Evolutionary conservation across 306 rosid species (phyloP), one percentile per base, ranked within the genome.

Genomic region (Echinosophora koreensis): DNA sequence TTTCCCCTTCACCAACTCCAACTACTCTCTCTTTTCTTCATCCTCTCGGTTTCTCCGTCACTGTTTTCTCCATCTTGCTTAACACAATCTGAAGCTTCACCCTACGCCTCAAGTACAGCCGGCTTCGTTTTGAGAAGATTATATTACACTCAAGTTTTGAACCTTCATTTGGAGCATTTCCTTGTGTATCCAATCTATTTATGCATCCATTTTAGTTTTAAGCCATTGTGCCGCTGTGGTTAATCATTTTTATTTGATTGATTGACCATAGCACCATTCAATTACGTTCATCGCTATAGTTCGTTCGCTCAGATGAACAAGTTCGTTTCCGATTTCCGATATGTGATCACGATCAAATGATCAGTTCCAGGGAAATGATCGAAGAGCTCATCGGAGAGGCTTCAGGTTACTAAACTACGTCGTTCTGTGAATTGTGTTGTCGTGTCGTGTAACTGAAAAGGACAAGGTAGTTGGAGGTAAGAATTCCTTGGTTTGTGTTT

Each of bases 401-500:
- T 77, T 85, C 73, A 44, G 88, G 69, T 79, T 57, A 62, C 16
- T 57, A 32, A 77, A 51, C 60, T 32, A 72, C 77, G 69, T 34
- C 35, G 38, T 52, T 9, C 59, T 49, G 16, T 46, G 62, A 81
- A 58, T 46, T 34, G 16, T 14, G 16, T 49, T 57, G 54, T 60
- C 58, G 30, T 56, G 64, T 71, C 14, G 68, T 73, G 88, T 0
- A 22, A 22, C 22, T 22, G 22, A 79, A 82, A 86, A 60, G 49
- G 80, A 90, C 81, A 30, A 15, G 34, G 56, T 8, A 39, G 30
- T 76, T 73, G 72, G 38, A 59, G 84, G 84, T 87, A 84, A 79
- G 73, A 79, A 67, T 64, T 59, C 47, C 28, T 49, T 74, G 74
- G 80, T 47, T 79, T 71, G 52, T 44, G 22, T 65, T 72, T 3